Percentiles rank a stretch among this genome's conserved stretches.
phyloP scores from a whole-genome alignment of 2,329 filamentous ascomycete species.

The Eurotiales sp. region DNA sequence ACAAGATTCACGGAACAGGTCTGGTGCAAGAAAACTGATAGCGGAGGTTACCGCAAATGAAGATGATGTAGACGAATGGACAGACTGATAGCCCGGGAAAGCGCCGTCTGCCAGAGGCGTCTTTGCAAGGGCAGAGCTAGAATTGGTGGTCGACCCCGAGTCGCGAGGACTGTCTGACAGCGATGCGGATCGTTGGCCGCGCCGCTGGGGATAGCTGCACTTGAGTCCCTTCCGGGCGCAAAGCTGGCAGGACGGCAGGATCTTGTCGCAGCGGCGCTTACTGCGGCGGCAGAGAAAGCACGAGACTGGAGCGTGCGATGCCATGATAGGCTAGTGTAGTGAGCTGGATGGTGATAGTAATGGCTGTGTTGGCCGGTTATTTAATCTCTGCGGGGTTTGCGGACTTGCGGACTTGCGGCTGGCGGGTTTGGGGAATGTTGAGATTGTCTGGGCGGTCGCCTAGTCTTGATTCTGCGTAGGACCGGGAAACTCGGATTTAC shows the following conservation, averaged over 20 bases:
- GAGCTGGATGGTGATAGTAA: not conserved
- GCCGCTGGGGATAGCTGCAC: slow-evolving; percentile 7
- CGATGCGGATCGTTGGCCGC: slow-evolving; percentile 5
- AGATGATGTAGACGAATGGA: not conserved
- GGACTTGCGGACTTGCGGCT: no score
- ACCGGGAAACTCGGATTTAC: no score
- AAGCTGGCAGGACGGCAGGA: slow-evolving; percentile 6
- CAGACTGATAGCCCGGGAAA: not conserved
- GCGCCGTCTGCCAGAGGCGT: not conserved
- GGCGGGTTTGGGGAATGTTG: no score
- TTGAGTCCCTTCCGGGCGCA: slow-evolving; percentile 6
- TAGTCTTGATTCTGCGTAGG: no score
- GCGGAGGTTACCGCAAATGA: not conserved
- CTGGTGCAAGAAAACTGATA: slow-evolving; percentile 8
- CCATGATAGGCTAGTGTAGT: not conserved
- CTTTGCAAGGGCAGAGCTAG: not conserved
- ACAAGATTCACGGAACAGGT: not conserved
- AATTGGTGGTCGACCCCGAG: not conserved
- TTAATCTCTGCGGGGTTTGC: not conserved
- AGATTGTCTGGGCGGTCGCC: no score
- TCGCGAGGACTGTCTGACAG: not conserved
- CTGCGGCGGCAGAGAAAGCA: slow-evolving; percentile 5
- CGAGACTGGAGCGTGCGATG: slow-evolving; percentile 1
- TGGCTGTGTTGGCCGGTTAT: not conserved
- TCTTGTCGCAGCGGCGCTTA: slow-evolving; percentile 12